Conservation (phyloP, 2,329 filamentous ascomycete species). For the Calonectria ilicicola region DNA sequence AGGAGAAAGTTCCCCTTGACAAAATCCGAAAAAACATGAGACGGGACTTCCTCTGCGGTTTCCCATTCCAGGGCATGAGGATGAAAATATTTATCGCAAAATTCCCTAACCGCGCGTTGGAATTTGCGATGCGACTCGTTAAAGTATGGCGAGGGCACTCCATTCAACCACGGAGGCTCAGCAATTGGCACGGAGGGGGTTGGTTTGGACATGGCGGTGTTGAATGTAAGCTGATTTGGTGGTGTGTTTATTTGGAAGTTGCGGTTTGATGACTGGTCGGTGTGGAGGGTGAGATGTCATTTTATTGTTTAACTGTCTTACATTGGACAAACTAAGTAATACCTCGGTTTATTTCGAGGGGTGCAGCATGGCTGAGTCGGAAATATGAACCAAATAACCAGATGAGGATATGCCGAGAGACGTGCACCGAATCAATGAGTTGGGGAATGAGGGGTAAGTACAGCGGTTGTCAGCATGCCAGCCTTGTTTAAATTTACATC, state of each 20-base stretch:
- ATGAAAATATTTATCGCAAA: conserved; percentile 72
- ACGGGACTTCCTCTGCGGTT: conserved; percentile 70
- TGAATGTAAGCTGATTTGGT: neutral
- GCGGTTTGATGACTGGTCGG: neutral
- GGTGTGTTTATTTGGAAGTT: neutral
- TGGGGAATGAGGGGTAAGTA: neutral
- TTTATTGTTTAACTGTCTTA: neutral
- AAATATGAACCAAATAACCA: neutral
- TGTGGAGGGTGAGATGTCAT: neutral
- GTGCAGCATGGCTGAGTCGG: neutral
- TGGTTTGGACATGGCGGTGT: neutral
- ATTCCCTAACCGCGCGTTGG: conserved; percentile 76
- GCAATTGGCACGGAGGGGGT: conserved; percentile 67
- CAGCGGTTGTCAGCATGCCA: neutral
- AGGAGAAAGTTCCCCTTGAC: conserved; percentile 75
- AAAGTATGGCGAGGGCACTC: conserved; percentile 79
- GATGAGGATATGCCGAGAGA: conserved; percentile 5
- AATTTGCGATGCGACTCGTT: conserved; percentile 73
- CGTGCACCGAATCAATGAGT: neutral
- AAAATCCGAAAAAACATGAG: conserved; percentile 74
- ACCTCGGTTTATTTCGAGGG: conserved; percentile 2
- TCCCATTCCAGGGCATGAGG: conserved; percentile 78
- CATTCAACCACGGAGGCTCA: conserved; percentile 78
- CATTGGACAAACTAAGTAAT: neutral
- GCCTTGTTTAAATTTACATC: neutral